These are phyloP conservation scores for Boeremia exigua DNA, from an alignment of 2,329 filamentous ascomycete genomes.

Conservation along the genomic window DNA sequence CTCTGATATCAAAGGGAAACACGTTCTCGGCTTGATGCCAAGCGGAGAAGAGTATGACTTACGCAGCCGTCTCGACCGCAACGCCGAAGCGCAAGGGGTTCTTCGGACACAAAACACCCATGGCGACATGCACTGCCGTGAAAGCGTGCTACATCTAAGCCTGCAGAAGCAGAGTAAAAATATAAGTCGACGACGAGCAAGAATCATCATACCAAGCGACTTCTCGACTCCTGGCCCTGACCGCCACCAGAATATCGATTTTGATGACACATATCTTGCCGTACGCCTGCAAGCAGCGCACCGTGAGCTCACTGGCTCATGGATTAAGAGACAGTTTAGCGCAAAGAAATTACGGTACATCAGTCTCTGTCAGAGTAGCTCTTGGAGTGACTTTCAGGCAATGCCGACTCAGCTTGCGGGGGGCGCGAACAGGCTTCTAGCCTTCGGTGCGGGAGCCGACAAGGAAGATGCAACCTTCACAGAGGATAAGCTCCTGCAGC, in stretches of 20 bases:
- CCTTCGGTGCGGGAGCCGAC: constrained; percentile 17
- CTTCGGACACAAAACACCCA: constrained; percentile 4
- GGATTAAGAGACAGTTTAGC: constrained; percentile 28
- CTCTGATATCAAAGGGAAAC: constrained; percentile 29
- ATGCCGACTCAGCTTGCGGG: neutral
- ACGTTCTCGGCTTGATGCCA: constrained; percentile 27
- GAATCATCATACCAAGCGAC: constrained; percentile 14
- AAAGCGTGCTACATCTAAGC: constrained; percentile 27
- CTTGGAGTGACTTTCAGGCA: constrained; percentile 26
- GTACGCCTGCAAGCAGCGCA: constrained; percentile 24
- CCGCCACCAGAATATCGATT: constrained; percentile 23
- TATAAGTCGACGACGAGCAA: neutral
- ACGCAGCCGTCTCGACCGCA: constrained; percentile 26
- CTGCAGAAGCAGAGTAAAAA: constrained; percentile 7
- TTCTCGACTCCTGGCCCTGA: constrained; percentile 23
- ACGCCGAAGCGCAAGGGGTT: constrained; percentile 28
- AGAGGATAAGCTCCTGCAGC: constrained; percentile 47
- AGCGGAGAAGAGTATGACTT: constrained; percentile 22
- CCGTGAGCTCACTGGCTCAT: constrained; percentile 27
- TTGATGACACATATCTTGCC: constrained; percentile 39
- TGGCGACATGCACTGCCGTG: constrained; percentile 6
- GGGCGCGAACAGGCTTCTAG: constrained; percentile 16
- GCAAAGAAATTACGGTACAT: constrained; percentile 30
- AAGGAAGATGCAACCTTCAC: constrained; percentile 35
- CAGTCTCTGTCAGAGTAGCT: constrained; percentile 20